Conservation (phyloP, 805 yeast species). For the Torulaspora quercuum region DNA sequence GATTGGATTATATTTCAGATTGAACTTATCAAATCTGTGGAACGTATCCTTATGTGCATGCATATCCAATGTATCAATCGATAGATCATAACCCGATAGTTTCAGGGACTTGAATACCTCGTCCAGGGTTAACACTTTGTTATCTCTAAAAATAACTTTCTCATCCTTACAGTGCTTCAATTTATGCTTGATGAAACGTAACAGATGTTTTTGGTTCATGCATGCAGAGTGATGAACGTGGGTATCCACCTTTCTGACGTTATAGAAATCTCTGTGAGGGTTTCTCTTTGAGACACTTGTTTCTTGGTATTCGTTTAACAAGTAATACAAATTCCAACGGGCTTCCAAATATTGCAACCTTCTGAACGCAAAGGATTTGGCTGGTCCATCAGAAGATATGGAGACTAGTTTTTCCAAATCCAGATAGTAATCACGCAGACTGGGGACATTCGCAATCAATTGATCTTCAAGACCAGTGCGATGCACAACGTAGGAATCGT, state of each 20-base stretch:
- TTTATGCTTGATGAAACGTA: slow-evolving; percentile 92
- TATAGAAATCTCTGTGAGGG: slow-evolving; percentile 79
- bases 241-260: slow-evolving; percentile 52
- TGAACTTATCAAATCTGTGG: slow-evolving; percentile 96
- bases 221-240: slow-evolving; percentile 99
- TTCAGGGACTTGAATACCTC: slow-evolving; percentile 90
- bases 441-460: slow-evolving; percentile 62
- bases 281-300: slow-evolving; percentile 83
- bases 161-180: slow-evolving; percentile 83
- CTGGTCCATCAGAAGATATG: slow-evolving; percentile 90
- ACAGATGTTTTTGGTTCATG: slow-evolving; percentile 95
- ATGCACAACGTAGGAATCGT: slow-evolving; percentile 68
- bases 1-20: slow-evolving; percentile 93
- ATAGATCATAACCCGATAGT: slow-evolving; percentile 88
- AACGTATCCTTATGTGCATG: slow-evolving; percentile 98
- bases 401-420: slow-evolving; percentile 74
- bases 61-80: slow-evolving; percentile 97
- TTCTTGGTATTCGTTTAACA: slow-evolving; percentile 90
- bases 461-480: slow-evolving; percentile 35
- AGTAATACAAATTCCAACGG: slow-evolving; percentile 86
- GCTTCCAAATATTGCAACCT: slow-evolving; percentile 93
- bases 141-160: slow-evolving; percentile 91
- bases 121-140: slow-evolving; percentile 75
- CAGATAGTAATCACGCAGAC: slow-evolving; percentile 75
- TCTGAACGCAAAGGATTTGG: slow-evolving; percentile 92